Conservation (phyloP, 768 basidiomycete species). For the Cystobasidium tubakii region DNA sequence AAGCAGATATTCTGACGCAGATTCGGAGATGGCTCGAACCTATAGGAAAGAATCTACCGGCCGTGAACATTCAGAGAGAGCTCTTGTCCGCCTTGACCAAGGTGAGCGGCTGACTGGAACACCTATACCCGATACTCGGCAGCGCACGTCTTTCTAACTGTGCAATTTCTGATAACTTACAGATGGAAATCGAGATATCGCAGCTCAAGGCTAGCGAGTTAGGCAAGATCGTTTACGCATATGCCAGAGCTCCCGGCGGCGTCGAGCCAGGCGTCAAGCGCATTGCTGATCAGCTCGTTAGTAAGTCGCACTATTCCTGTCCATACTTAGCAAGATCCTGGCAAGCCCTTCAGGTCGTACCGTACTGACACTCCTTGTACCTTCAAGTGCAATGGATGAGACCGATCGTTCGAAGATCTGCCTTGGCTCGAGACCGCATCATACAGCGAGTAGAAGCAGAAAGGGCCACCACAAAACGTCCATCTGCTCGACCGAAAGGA, state of each 20-base stretch:
- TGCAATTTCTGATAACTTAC: too few relatives aligned
- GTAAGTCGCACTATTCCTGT: conserved; percentile 4
- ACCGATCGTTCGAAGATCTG: conserved; percentile 82
- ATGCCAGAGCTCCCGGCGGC: conserved; percentile 80
- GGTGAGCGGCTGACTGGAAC: conserved; percentile 48
- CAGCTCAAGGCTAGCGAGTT: conserved; percentile 86
- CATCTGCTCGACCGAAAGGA: not conserved
- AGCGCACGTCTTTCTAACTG: too few relatives aligned
- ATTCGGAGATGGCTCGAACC: conserved; percentile 90
- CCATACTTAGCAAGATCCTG: too few relatives aligned
- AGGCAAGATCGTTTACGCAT: conserved; percentile 85
- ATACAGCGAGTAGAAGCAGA: conserved; percentile 10
- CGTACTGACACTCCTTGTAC: too few relatives aligned
- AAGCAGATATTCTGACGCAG: conserved; percentile 86
- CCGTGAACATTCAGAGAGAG: conserved; percentile 88
- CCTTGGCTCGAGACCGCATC: conserved; percentile 56
- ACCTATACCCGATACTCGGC: too few relatives aligned
- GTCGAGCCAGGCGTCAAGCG: conserved; percentile 71
- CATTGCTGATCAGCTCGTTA: conserved; percentile 75
- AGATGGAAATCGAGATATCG: conserved; percentile 82
- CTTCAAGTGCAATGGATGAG: conserved; percentile 64
- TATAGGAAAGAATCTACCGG: conserved; percentile 80
- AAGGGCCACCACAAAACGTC: not conserved
- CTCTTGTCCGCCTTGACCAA: conserved; percentile 75
- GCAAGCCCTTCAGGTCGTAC: too few relatives aligned